Percentiles rank a stretch among this genome's conserved stretches.
Conservation (phyloP, 306 rosid species). For the Vachellia pachyceras region DNA sequence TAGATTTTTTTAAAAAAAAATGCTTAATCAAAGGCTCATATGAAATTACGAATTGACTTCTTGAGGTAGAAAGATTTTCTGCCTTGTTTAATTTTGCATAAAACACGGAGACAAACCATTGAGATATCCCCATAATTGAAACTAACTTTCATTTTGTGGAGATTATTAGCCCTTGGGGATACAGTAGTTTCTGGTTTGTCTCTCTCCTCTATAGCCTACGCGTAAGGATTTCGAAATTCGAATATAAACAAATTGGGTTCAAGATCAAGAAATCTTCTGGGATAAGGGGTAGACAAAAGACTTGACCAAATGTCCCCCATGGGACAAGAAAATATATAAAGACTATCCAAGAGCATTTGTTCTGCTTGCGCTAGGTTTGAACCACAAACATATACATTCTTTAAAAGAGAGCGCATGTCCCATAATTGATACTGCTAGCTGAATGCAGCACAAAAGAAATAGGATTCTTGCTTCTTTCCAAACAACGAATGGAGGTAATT, state of each 20-base stretch:
- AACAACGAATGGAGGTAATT: not conserved
- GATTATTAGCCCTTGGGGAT: not conserved
- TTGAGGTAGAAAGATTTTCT: not conserved
- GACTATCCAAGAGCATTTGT: not conserved
- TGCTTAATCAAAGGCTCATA: not conserved
- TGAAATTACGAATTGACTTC: not conserved
- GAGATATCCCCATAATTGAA: not conserved
- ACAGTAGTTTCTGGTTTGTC: not conserved
- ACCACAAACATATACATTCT: not conserved
- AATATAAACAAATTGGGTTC: not conserved
- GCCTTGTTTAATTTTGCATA: not conserved
- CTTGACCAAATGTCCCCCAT: not conserved
- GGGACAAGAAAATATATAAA: not conserved
- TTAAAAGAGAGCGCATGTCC: not conserved
- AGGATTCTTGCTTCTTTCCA: not conserved
- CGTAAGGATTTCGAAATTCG: not conserved
- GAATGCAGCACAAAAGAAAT: not conserved
- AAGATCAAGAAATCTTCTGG: too few species aligned
- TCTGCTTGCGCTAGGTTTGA: too few species aligned
- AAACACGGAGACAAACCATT: not conserved
- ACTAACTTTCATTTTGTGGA: too few species aligned
- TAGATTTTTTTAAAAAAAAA: not conserved
- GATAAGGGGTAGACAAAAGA: rapidly evolving
- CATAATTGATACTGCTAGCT: not conserved
- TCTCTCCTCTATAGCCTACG: not conserved